Evolutionary conservation across 2,329 filamentous ascomycete species (phyloP), one percentile per base, ranked within the genome.

Genomic region (Dactylellina cionopaga): DNA sequence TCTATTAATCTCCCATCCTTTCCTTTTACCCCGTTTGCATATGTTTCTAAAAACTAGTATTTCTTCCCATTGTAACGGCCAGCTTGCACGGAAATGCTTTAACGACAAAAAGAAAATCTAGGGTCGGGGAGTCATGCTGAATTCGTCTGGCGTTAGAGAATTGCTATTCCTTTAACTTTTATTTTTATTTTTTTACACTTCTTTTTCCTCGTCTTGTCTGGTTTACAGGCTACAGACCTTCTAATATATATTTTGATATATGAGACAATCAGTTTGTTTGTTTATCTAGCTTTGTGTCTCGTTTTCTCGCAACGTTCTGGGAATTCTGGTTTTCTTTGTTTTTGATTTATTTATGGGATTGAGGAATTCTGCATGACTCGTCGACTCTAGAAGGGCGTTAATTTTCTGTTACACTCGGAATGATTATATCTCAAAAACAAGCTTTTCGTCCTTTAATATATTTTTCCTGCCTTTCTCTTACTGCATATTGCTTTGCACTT

Each of bases 51-150:
- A 71, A 71, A 31, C 33, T 71, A n/a, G 66, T 71, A 71, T 58
- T n/a, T 64, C 59, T 64, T 71, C 58, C 66, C 39, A 71, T 33
- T 58, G 66, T 71, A 71, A 71, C 66, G 66, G 66, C 66, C 58
- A 71, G 25, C 54, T 64, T 71, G 52, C 66, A 71, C 66, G 66
- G 66, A 58, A 63, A 71, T 71, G 66, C 47, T 71, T 63, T 63
- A 71, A 71, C 66, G 66, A 71, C 66, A 71, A 71, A 70, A 71
- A 71, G 66, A 71, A 71, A 58, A 71, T 64, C 58, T 71, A 64
- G 66, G 66, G 66, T 71, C 58, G 58, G 35, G 58, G 66, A 71
- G 66, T 71, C 58, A 71, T 71, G 66, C 66, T 39, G 66, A 64
- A 71, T 71, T 64, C 66, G 51, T 71, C 66, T 59, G 66, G 66